Percentiles rank a stretch among this genome's conserved stretches.
Evolutionary conservation across 169 alveolate genomes (phyloP).

Genomic region (Plasmodium malariae): DNA sequence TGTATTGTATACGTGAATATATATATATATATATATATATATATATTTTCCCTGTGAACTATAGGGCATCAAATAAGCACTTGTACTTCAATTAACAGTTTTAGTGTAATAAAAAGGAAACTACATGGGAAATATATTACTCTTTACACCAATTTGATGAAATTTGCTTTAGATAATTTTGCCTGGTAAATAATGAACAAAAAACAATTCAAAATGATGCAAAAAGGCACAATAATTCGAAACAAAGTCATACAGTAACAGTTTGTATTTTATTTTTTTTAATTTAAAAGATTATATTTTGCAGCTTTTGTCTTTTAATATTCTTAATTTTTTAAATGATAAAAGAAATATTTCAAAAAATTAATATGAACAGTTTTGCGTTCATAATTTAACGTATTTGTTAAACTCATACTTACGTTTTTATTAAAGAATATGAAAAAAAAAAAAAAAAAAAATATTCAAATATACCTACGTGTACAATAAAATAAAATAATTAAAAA

Average conservation of each 20-base stretch:
- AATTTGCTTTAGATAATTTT: too few relatives aligned
- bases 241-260: not conserved
- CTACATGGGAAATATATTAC: too few relatives aligned
- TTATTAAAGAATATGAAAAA: constrained; percentile 49
- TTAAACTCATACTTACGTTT: constrained; percentile 3
- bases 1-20: too few relatives aligned
- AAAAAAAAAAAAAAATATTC: constrained; percentile 19
- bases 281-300: not conserved
- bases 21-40: too few relatives aligned
- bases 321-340: not conserved
- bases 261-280: not conserved
- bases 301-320: not conserved
- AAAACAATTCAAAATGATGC: too few relatives aligned
- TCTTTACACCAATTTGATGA: too few relatives aligned
- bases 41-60: too few relatives aligned
- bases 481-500: not conserved
- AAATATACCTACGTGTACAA: constrained; percentile 5
- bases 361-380: constrained; percentile 24
- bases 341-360: constrained; percentile 14
- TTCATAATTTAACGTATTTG: constrained; percentile 28
- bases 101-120: too few relatives aligned
- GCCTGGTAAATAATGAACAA: too few relatives aligned
- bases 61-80: too few relatives aligned
- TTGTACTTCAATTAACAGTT: too few relatives aligned
- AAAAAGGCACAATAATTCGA: too few relatives aligned